Evolutionary conservation across 805 yeast genomes (phyloP).

Genomic region (Hyphopichia homilentoma): DNA sequence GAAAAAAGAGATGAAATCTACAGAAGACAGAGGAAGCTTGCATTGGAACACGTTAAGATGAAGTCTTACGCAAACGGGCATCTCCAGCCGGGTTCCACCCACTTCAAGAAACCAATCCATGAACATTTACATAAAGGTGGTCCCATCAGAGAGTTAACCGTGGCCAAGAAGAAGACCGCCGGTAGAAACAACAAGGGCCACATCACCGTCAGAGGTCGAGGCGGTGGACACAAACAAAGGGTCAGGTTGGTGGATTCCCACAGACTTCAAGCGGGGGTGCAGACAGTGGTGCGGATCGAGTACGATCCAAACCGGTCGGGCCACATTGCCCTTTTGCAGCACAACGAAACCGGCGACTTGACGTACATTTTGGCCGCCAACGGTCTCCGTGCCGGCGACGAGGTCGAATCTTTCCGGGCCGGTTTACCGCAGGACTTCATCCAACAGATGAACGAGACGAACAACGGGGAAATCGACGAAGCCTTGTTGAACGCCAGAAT

Average conservation of each 20-base stretch:
- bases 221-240: constrained; percentile 94
- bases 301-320: constrained; percentile 94
- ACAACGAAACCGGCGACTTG: constrained; percentile 54
- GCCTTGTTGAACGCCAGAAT: constrained; percentile 84
- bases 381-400: constrained; percentile 90
- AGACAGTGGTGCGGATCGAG: constrained; percentile 82
- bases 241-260: constrained; percentile 76
- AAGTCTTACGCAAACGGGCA: constrained; percentile 68
- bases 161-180: constrained; percentile 63
- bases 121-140: constrained; percentile 83
- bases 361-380: constrained; percentile 88
- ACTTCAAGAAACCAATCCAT: constrained; percentile 86
- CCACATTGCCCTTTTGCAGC: constrained; percentile 83
- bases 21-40: constrained; percentile 67
- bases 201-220: constrained; percentile 90
- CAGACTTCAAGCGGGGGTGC: constrained; percentile 65
- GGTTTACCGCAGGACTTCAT: constrained; percentile 79
- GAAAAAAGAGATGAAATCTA: constrained; percentile 76
- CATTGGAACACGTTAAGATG: constrained; percentile 66
- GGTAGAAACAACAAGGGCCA: constrained; percentile 90
- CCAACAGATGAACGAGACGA: constrained; percentile 58
- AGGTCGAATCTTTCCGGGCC: constrained; percentile 81
- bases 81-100: constrained; percentile 80
- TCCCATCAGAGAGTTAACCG: constrained; percentile 74
- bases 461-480: constrained; percentile 84